A percentile compares a stretch with the other conserved stretches of the same genome.
Conservation (phyloP, 768 basidiomycete genomes). For the Phlebiopsis flavidoalba region DNA sequence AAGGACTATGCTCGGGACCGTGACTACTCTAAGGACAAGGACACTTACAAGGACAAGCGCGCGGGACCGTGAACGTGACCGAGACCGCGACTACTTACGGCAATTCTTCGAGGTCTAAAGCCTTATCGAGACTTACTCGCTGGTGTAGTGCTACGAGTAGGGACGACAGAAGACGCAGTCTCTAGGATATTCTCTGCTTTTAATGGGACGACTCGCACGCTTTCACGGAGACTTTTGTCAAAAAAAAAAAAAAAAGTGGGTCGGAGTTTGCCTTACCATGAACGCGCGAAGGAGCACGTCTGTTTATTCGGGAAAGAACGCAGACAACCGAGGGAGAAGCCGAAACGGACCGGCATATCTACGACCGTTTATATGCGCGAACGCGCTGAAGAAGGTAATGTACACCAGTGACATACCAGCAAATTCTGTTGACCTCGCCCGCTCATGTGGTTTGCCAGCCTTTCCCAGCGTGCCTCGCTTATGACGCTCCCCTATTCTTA, state of each 20-base stretch:
- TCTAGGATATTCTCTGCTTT: slow-evolving; percentile 28
- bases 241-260: no score
- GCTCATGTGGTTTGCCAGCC: no score
- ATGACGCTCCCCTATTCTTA: no score
- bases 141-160: no score
- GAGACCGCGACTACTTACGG: slow-evolving; percentile 31
- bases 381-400: slow-evolving; percentile 65
- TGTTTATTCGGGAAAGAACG: slow-evolving; percentile 26
- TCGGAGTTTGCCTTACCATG: slow-evolving; percentile 23
- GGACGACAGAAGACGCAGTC: slow-evolving; percentile 44
- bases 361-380: slow-evolving; percentile 45
- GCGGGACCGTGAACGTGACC: slow-evolving; percentile 30
- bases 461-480: slow-evolving; percentile 54
- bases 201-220: slow-evolving; percentile 43
- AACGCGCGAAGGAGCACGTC: slow-evolving; percentile 50
- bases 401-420: slow-evolving; percentile 3
- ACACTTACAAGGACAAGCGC: slow-evolving; percentile 32
- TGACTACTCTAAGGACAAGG: slow-evolving; percentile 31
- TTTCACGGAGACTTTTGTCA: slow-evolving; percentile 36
- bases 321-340: slow-evolving; percentile 26
- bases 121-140: slow-evolving; percentile 50
- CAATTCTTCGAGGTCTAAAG: slow-evolving; percentile 41
- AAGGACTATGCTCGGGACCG: slow-evolving; percentile 28
- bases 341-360: slow-evolving; percentile 33
- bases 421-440: slow-evolving; percentile 1